Conservation (phyloP, 257 asterid genomes). For the Lavandula angustifolia region DNA sequence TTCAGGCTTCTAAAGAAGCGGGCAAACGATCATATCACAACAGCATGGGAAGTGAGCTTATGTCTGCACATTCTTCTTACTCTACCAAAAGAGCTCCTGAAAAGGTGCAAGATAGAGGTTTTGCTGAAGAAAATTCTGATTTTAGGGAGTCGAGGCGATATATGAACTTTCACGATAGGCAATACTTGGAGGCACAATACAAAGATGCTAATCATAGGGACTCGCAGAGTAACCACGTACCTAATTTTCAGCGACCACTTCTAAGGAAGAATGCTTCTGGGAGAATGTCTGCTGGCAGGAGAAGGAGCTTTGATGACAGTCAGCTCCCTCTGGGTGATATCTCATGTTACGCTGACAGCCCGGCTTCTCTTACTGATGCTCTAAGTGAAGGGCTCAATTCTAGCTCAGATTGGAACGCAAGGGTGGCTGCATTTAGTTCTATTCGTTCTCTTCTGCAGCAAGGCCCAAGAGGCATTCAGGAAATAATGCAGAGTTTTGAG, state of each 20-base stretch:
- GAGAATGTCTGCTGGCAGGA: constrained; percentile 83
- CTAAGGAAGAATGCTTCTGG: constrained; percentile 79
- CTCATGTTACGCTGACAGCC: constrained; percentile 78
- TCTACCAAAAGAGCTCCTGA: constrained; percentile 76
- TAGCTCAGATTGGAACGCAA: constrained; percentile 95
- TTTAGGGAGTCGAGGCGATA: constrained; percentile 69
- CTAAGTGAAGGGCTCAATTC: constrained; percentile 87
- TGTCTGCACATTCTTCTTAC: constrained; percentile 61
- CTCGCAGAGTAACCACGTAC: constrained; percentile 60
- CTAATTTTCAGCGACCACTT: constrained; percentile 96
- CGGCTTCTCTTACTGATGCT: constrained; percentile 90
- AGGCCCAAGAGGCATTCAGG: constrained; percentile 94
- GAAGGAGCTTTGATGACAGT: constrained; percentile 95
- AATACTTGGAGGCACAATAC: constrained; percentile 60
- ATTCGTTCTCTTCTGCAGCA: constrained; percentile 77
- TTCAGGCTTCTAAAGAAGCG: constrained; percentile 90
- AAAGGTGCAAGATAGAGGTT: constrained; percentile 68
- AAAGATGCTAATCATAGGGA: constrained; percentile 77
- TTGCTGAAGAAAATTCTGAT: constrained; percentile 69
- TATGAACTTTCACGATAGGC: constrained; percentile 66
- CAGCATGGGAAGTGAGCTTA: constrained; percentile 58
- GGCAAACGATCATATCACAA: constrained; percentile 62
- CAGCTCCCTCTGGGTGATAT: constrained; percentile 76
- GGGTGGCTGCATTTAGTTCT: constrained; percentile 91
- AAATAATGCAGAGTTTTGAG: constrained; percentile 92